Evolutionary conservation across 257 asterid genomes (phyloP).

Genomic region (Solanum appendiculatum): DNA sequence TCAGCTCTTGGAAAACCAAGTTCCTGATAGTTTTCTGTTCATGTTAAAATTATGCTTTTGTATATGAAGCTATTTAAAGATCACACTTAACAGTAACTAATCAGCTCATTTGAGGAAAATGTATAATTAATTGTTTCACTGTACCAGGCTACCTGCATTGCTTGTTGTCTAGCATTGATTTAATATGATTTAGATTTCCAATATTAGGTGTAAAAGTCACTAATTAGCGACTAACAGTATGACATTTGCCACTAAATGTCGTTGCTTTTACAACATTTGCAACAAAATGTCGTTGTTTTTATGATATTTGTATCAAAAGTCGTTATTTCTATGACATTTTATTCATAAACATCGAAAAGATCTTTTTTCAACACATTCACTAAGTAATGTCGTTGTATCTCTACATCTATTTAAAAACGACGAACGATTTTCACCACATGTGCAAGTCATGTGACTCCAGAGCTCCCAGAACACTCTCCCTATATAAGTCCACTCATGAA

Average conservation of each 20-base stretch:
- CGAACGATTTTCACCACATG: too few relatives aligned
- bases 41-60: background rate
- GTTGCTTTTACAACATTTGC: background rate
- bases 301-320: background rate
- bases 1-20: constrained; percentile 48
- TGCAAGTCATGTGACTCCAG: too few relatives aligned
- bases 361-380: background rate
- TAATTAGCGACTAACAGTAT: background rate
- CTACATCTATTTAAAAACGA: too few relatives aligned
- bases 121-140: background rate
- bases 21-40: background rate
- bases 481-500: too few relatives aligned
- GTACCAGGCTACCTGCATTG: background rate
- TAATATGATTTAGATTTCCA: background rate
- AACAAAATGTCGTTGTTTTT: background rate
- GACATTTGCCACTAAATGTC: background rate
- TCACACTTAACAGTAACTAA: background rate
- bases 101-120: background rate
- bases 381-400: background rate
- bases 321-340: background rate
- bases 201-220: background rate
- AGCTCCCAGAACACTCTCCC: too few relatives aligned
- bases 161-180: background rate
- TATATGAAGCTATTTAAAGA: background rate
- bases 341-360: background rate